Evolutionary conservation across 495 filamentous ascomycete species (phyloP), one percentile per base, ranked within the genome.

Genomic region (Letharia columbiana): DNA sequence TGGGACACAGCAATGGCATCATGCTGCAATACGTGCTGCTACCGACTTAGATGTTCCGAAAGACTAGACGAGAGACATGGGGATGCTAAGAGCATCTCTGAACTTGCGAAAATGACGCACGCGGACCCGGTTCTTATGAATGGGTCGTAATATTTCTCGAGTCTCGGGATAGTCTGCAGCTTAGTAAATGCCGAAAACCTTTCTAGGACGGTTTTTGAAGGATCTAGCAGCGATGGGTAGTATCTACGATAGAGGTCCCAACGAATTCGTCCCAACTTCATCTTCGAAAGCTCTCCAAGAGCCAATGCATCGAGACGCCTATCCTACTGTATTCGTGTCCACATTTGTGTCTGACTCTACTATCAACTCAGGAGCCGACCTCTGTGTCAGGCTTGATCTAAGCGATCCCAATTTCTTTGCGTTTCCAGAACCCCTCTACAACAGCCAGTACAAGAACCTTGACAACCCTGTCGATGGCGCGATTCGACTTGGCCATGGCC

Each of bases 141-240:
- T 60, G 7, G 31, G 18, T 41, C 33, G 6, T 15, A 28, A 20
- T 42, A 23, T 39, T 2, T 11, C 20, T 5, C 11, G 10, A 42
- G 15, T 60, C 13, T 65, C 28, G 41, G 42, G 15, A 18, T 39
- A 1, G 18, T 23, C 10, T 59, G 15, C 45, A 15, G 23, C 10
- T 17, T 9, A 2, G 2, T 31, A 40, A 31, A 37, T 23, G 7
- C 50, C 33, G 28, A 54, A 7, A 33, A 15, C 0, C 12, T 13
- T 17, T 15, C 10, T 10, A 54, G 50, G 28, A 33, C 63, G 63
- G 4, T 42, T 65, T 9, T 47, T 65, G 67, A 74, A 72, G 58
- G 78, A 81, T 62, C 63, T 80, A 3, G 77, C 73, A 18, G 74
- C 78, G 42, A 78, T 77, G 74, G 74, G 73, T 8, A 69, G 75